Evolutionary conservation across 2,329 filamentous ascomycete species (phyloP).

Genomic region (Colletotrichum godetiae): DNA sequence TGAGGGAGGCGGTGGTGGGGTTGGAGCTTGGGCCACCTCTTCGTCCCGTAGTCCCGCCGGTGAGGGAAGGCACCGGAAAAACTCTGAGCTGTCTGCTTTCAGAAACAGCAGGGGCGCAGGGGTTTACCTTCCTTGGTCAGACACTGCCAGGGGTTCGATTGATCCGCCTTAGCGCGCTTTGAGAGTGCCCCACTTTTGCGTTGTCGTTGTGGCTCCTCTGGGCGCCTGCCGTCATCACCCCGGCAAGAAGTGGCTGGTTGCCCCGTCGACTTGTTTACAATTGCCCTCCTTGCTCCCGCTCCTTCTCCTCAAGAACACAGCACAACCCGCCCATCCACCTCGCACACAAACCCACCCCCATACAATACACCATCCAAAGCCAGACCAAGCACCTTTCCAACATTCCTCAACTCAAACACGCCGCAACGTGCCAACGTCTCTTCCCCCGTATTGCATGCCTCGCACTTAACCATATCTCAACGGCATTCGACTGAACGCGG

Average conservation of each 20-base stretch:
- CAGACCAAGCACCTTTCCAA: conserved; percentile 27
- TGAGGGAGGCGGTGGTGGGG: conserved; percentile 31
- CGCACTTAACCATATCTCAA: conserved; percentile 19
- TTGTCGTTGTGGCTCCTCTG: conserved; percentile 23
- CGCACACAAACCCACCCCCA: conserved; percentile 34
- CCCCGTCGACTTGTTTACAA: conserved; percentile 42
- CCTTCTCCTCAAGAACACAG: conserved; percentile 36
- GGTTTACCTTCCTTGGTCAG: neutral
- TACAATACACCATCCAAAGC: conserved; percentile 28
- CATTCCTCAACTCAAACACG: conserved; percentile 29
- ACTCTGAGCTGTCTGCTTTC: conserved; percentile 15
- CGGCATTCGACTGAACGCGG: conserved; percentile 26
- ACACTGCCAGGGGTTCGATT: conserved; percentile 19
- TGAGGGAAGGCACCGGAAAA: conserved; percentile 22
- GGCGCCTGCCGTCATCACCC: conserved; percentile 36
- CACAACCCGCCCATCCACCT: conserved; percentile 36
- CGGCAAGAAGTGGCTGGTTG: conserved; percentile 38
- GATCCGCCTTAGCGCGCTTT: conserved; percentile 23
- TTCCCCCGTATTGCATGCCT: conserved; percentile 18
- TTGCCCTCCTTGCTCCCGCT: conserved; percentile 34
- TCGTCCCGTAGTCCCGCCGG: neutral
- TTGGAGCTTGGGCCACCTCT: conserved; percentile 20
- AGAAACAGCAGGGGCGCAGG: neutral
- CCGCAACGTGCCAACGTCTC: conserved; percentile 30
- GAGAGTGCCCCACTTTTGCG: neutral